Evolutionary conservation across 2,329 filamentous ascomycete species (phyloP).

Genomic region (Corinectria fuckeliana): DNA sequence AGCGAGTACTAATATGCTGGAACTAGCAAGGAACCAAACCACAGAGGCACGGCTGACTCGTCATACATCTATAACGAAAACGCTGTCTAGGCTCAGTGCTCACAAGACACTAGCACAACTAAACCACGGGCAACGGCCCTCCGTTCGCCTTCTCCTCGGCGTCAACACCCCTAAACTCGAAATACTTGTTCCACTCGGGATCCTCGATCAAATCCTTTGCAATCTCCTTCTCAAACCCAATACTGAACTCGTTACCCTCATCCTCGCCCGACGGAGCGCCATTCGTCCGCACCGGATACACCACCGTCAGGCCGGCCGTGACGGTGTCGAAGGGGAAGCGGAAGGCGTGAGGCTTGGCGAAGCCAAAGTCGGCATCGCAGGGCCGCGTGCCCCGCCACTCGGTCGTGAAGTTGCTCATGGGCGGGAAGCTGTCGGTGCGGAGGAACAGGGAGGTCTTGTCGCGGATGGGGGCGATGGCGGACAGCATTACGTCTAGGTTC

Average conservation of each 20-base stretch:
- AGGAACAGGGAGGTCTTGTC: constrained; percentile 45
- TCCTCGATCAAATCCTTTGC: constrained; percentile 40
- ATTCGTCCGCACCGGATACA: constrained; percentile 39
- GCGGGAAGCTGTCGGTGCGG: constrained; percentile 44
- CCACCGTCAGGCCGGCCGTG: constrained; percentile 33
- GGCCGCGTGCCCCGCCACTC: constrained; percentile 27
- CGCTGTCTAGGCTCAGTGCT: no score
- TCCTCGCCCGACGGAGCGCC: constrained; percentile 34
- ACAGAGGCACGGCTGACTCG: no score
- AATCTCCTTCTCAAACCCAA: constrained; percentile 43
- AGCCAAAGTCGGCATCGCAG: constrained; percentile 43
- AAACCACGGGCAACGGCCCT: neutral
- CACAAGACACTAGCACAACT: no score
- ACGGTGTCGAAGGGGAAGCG: constrained; percentile 41
- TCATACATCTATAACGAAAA: no score
- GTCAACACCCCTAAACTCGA: constrained; percentile 46
- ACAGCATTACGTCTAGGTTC: constrained; percentile 36
- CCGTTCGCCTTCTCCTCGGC: neutral
- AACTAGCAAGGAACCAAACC: no score
- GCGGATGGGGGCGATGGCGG: constrained; percentile 40
- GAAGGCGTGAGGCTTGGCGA: constrained; percentile 41
- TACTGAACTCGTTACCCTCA: constrained; percentile 43
- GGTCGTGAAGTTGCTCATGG: constrained; percentile 42
- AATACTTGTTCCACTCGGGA: constrained; percentile 44
- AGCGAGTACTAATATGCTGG: no score